phyloP scores from a whole-genome alignment of 2,329 filamentous ascomycete species.

The Fusarium coicis region DNA sequence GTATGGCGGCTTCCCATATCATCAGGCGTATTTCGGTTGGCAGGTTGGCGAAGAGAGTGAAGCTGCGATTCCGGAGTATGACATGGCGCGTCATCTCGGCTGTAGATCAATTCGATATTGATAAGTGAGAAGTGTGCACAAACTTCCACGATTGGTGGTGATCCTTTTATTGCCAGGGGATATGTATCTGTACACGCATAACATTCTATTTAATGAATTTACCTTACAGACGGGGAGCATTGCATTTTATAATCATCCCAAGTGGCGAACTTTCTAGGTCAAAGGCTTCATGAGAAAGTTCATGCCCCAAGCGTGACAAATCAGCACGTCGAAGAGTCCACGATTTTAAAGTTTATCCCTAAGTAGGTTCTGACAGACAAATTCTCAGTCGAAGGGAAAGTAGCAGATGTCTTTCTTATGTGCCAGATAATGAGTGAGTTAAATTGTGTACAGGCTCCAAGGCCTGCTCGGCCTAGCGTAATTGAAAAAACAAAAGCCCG shows the following conservation, averaged over 20 bases:
- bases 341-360: neutral
- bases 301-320: neutral
- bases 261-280: too few relatives aligned
- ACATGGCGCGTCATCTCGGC: neutral
- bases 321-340: neutral
- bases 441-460: neutral
- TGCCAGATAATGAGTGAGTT: neutral
- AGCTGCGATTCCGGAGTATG: fast-evolving
- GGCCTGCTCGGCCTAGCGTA: neutral
- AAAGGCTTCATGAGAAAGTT: neutral
- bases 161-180: neutral
- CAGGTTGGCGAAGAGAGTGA: neutral
- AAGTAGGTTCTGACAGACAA: neutral
- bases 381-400: fast-evolving
- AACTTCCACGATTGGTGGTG: neutral
- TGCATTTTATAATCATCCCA: neutral
- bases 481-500: neutral
- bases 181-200: too few relatives aligned
- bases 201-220: neutral
- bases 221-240: neutral
- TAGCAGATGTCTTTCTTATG: neutral
- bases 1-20: conserved; percentile 3
- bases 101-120: too few relatives aligned
- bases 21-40: neutral
- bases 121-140: neutral